These are phyloP conservation scores for Naganishia onofrii DNA, from an alignment of 768 basidiomycete genomes.

Conservation along the genomic window DNA sequence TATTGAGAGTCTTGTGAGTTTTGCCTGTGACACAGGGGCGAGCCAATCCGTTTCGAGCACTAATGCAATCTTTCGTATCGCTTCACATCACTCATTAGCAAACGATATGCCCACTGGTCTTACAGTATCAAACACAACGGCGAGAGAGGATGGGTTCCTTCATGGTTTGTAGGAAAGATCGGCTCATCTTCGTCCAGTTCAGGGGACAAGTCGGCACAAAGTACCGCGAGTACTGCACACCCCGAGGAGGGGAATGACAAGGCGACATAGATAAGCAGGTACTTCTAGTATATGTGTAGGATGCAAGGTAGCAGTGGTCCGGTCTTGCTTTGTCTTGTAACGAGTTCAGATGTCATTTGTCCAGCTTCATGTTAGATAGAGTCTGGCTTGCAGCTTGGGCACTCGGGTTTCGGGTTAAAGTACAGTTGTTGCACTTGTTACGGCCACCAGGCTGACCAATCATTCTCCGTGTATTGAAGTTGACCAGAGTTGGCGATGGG, in stretches of 20 bases:
- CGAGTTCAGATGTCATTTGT: background rate
- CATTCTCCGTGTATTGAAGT: background rate
- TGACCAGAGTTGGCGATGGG: constrained; percentile 5
- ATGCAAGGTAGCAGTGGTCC: background rate
- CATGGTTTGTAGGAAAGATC: constrained; percentile 89
- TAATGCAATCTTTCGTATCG: constrained; percentile 29
- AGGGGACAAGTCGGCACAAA: constrained; percentile 14
- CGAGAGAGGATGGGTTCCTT: constrained; percentile 96
- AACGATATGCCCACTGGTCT: constrained; percentile 48
- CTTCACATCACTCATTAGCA: constrained; percentile 63
- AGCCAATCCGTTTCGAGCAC: no score
- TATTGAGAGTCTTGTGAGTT: constrained; percentile 74
- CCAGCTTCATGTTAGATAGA: background rate
- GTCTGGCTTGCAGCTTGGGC: constrained; percentile 2
- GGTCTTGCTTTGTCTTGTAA: background rate
- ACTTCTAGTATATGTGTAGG: background rate
- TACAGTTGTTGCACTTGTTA: no score
- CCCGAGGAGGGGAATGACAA: constrained; percentile 19
- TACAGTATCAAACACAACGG: constrained; percentile 69
- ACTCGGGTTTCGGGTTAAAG: background rate
- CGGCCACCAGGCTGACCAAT: no score
- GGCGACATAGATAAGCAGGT: background rate
- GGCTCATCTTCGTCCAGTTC: constrained; percentile 4
- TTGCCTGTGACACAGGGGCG: constrained; percentile 27
- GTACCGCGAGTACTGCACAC: background rate